Conservation (phyloP, 1,284 basidiomycete genomes). For the Cryptococcus amylolentus region DNA sequence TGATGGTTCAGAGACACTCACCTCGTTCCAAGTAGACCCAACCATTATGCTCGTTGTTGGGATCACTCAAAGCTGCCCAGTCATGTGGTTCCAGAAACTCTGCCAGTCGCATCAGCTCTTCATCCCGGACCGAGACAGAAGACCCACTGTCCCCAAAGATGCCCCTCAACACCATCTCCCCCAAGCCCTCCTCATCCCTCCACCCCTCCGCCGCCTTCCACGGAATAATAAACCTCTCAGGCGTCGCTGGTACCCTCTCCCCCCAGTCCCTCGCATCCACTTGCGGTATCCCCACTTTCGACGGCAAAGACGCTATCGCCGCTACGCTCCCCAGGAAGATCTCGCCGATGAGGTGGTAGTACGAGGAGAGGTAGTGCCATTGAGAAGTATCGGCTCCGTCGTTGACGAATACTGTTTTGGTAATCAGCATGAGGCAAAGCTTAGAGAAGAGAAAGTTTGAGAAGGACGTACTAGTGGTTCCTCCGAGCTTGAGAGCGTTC, state of each 20-base stretch:
- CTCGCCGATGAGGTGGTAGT: constrained; percentile 28
- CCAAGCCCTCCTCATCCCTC: constrained; percentile 24
- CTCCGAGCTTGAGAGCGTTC: constrained; percentile 5
- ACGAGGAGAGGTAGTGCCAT: constrained; percentile 17
- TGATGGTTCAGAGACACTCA: constrained; percentile 6
- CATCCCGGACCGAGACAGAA: background rate
- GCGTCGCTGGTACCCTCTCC: constrained; percentile 5
- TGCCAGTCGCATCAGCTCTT: background rate
- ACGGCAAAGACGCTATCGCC: constrained; percentile 11
- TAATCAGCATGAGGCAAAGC: background rate
- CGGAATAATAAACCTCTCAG: constrained; percentile 21
- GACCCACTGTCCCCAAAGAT: constrained; percentile 19
- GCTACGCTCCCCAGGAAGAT: constrained; percentile 19
- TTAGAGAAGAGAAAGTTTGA: background rate
- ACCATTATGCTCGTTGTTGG: background rate
- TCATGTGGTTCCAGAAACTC: constrained; percentile 10
- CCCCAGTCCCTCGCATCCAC: constrained; percentile 3
- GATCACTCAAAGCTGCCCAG: constrained; percentile 9
- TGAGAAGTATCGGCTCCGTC: constrained; percentile 16
- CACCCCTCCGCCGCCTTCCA: constrained; percentile 20
- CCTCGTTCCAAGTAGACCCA: constrained; percentile 20
- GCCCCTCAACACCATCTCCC: constrained; percentile 19
- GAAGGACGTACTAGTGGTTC: constrained; percentile 12
- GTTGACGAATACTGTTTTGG: constrained; percentile 19
- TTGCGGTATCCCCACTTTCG: background rate